Evolutionary conservation across 2,329 filamentous ascomycete genomes (phyloP).

Genomic region (Ophiosphaerella korrae): DNA sequence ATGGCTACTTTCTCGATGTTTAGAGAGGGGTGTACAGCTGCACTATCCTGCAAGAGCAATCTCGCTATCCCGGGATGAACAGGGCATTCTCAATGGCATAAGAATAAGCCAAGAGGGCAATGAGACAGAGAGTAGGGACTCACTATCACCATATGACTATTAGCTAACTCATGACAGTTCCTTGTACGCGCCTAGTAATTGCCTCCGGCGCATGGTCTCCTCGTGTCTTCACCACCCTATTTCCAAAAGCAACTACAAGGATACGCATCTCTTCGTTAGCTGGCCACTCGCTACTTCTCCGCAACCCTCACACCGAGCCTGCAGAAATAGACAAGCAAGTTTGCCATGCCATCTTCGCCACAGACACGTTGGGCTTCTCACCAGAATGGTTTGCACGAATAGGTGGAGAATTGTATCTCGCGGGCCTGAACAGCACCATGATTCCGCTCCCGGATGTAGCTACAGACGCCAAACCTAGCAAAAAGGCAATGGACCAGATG

Average conservation of each 20-base stretch:
- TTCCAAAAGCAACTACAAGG: slow-evolving; percentile 58
- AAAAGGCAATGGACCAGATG: slow-evolving; percentile 56
- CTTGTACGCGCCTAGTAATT: slow-evolving; percentile 69
- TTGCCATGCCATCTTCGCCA: slow-evolving; percentile 73
- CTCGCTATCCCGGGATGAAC: slow-evolving; percentile 57
- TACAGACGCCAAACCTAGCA: slow-evolving; percentile 56
- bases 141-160: too few relatives aligned
- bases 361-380: slow-evolving; percentile 62
- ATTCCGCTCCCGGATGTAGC: slow-evolving; percentile 66
- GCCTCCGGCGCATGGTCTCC: slow-evolving; percentile 75
- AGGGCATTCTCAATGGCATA: slow-evolving; percentile 59
- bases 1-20: slow-evolving; percentile 65
- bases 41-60: slow-evolving; percentile 67
- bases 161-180: slow-evolving; percentile 49
- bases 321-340: slow-evolving; percentile 50
- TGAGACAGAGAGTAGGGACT: slow-evolving; percentile 12
- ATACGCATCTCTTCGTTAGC: slow-evolving; percentile 68
- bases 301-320: slow-evolving; percentile 60
- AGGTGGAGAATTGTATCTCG: slow-evolving; percentile 73
- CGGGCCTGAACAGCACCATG: slow-evolving; percentile 68
- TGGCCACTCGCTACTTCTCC: slow-evolving; percentile 73
- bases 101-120: slow-evolving; percentile 27
- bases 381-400: slow-evolving; percentile 73
- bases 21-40: slow-evolving; percentile 66
- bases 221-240: slow-evolving; percentile 67